Base-by-base conservation (phyloP, 495 filamentous ascomycete species). In the Stereocaulon alpinum region DNA sequence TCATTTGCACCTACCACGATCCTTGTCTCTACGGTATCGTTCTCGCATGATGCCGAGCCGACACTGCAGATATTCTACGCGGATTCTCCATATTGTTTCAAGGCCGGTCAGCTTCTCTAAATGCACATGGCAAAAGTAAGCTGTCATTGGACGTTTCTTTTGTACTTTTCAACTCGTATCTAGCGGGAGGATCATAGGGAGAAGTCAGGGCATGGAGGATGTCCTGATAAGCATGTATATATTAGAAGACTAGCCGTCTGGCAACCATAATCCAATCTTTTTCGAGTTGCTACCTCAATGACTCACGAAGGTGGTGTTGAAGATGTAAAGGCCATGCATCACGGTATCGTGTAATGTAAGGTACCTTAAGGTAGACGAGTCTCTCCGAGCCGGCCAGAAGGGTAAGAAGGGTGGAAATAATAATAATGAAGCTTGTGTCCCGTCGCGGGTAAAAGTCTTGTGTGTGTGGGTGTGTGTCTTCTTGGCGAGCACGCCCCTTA, bases 1-100 rank as follows among this genome's bases (percentile, higher is more conserved):
- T 41, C 40, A 53, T 60, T 51, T 60, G 47, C 58, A 60, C 37
- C 22, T 30, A 53, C 49, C 43, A 59, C 48, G 27, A 29, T 53
- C 29, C 48, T 40, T 54, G 24, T 50, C 37, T 58, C 2, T 27
- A 58, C 48, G 49, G 37, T 58, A 32, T 50, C 56, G 41, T 34
- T 40, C 45, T 58, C 45, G 22, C 45, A 47, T 49, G 44, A 51
- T 20, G 22, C 45, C 55, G 40, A 30, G 27, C 30, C 29, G 22
- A 11, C n/a, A 24, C 12, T 48, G 48, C 49, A 32, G 49, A 60
- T 34, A 42, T 51, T 52, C 32, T 29, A 54, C 41, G 29, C n/a
- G 17, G 49, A 37, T 60, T 45, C 17, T 18, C 20, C 24, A 37
- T 17, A 37, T 47, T 42, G 10, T 45, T 40, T 18, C 20, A 37